Base-by-base conservation (phyloP, 805 yeast species). In the Ogataea pilisensis region DNA sequence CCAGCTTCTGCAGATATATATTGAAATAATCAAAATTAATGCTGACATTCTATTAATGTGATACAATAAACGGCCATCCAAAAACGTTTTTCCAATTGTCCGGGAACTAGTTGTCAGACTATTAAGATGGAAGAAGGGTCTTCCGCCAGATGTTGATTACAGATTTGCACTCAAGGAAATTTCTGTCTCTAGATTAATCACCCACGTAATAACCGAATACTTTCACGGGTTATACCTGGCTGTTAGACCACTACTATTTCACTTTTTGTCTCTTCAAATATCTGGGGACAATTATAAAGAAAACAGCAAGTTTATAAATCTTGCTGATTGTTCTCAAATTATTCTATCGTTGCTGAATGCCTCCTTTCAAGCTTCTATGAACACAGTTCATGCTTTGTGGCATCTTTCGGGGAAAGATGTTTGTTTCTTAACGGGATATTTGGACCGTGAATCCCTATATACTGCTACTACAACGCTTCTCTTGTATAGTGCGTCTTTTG, bases 381-480 rank as follows among this genome's bases (percentile, higher is more conserved):
- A 81, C 53, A 77, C 85, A 0, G 73, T 82, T 25, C 66, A 83
- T 48, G 73, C 80, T 1, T 64, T 81, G 3, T 81, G 88, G 87
- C 75, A 79, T 1, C 62, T 82, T 31, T 64, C 75, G 57, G 82
- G 80, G 0, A 80, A 75, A 37, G 76, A 78, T 46, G 76, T 77
- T 81, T 78, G 82, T 21, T 85, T 86, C 0, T 58, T 80, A 22
- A 78, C 81, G 57, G 87, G 88, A 1, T 81, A 83, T 68, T 80
- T 81, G 83, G 90, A 82, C 53, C 65, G 87, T 49, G 90, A 82
- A 53, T 82, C 82, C 53, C 62, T 82, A n/a, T 82, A 81, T 57
- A 80, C 87, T 0, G 76, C 87, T 0, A 76, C 85, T 2, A 78
- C 82, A 8, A 82, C 88, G 0, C 60, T 82, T 33, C 73, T 81